Evolutionary conservation across 2,329 filamentous ascomycete species (phyloP).

Genomic region (Pseudogymnoascus verrucosus): DNA sequence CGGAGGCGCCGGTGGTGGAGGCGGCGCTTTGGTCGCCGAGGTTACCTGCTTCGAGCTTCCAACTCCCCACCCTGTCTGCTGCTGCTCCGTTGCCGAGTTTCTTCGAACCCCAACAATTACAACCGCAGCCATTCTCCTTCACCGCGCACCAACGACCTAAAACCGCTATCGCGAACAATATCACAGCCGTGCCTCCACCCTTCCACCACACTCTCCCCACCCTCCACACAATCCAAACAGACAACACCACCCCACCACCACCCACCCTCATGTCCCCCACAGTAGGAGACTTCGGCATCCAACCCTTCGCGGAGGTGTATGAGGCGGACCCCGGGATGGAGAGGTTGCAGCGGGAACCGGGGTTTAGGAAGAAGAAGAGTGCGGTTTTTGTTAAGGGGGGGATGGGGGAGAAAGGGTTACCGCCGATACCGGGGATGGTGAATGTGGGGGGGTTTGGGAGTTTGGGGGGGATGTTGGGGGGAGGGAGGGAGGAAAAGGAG

Average conservation of each 20-base stretch:
- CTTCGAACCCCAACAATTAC: not conserved
- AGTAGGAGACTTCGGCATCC: not conserved
- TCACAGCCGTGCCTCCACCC: not conserved
- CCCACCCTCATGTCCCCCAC: not conserved
- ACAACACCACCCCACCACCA: not conserved
- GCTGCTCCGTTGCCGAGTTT: not conserved
- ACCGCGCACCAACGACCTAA: not conserved
- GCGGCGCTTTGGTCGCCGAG: not conserved
- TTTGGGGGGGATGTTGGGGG: not conserved
- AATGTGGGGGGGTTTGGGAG: not conserved
- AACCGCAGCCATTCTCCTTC: too few relatives aligned
- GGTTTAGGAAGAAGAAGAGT: not conserved
- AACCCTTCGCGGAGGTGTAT: not conserved
- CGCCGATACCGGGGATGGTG: not conserved
- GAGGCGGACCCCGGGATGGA: conserved; percentile 24
- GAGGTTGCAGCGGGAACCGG: not conserved
- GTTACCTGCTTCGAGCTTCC: not conserved
- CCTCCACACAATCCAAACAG: not conserved
- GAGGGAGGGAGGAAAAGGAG: not conserved
- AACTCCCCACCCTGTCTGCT: fast-evolving
- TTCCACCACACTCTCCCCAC: not conserved
- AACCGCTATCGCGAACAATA: not conserved
- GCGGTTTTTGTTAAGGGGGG: not conserved
- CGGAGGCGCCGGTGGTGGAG: not conserved
- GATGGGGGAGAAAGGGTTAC: not conserved